Conservation (phyloP, 2,329 filamentous ascomycete genomes). For the Phialophora tarda region DNA sequence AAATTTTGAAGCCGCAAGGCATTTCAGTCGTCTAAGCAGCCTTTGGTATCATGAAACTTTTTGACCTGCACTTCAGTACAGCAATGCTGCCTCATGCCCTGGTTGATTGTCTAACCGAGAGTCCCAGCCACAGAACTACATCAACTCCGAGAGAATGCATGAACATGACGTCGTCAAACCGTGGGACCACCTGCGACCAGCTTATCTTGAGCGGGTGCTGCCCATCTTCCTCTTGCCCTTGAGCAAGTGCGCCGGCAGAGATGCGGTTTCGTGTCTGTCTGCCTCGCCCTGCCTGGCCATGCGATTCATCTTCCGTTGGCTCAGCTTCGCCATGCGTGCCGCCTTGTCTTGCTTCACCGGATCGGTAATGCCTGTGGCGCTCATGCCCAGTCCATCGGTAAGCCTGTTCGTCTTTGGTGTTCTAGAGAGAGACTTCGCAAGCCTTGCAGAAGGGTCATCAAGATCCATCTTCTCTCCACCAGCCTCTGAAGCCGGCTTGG, state of each 20-base stretch:
- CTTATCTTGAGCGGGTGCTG: constrained; percentile 74
- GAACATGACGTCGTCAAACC: constrained; percentile 1
- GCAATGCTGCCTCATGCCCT: neutral
- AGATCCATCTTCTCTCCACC: constrained; percentile 60
- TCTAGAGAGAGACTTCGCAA: constrained; percentile 57
- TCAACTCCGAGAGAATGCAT: neutral
- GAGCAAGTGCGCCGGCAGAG: constrained; percentile 87
- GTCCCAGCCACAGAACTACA: neutral
- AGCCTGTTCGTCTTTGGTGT: constrained; percentile 68
- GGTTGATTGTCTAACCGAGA: neutral
- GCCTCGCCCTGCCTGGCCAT: constrained; percentile 97
- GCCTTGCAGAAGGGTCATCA: constrained; percentile 45
- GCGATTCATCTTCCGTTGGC: constrained; percentile 98
- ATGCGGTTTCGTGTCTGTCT: constrained; percentile 83
- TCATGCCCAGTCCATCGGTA: constrained; percentile 60
- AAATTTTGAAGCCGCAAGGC: neutral
- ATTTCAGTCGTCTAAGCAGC: neutral
- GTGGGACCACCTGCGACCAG: neutral
- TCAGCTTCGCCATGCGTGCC: constrained; percentile 83
- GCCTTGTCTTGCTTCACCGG: constrained; percentile 73
- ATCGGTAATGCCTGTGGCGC: constrained; percentile 77
- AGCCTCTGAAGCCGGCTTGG: constrained; percentile 65
- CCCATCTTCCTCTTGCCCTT: constrained; percentile 92
- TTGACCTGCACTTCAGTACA: neutral
- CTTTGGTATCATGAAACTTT: neutral